Base-by-base conservation (phyloP, 306 rosid species). In the Cajanus cajan region DNA sequence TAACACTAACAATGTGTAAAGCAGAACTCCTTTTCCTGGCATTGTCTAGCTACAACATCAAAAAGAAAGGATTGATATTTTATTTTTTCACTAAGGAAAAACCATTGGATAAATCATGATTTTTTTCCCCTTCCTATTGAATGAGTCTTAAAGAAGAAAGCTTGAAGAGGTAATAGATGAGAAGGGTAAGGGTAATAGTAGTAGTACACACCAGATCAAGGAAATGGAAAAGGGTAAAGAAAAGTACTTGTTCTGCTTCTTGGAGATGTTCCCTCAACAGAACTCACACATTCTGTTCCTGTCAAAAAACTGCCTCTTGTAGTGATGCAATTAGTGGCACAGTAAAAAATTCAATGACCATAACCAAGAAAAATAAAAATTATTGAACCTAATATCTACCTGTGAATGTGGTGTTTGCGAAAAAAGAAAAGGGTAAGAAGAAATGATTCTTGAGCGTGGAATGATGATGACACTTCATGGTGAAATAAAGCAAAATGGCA, bases 401-500 rank as follows among this genome's bases (percentile, higher is more conserved):
- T 39, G 67, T 16, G 80, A 83, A 73, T 65, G 76, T 37, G 66
- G 4, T 21, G 39, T 71, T 76, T 76, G 55, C 34, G 64, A 64
- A 83, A 41, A 85, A 66, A 52, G 59, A 61, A 78, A 81, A 64
- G 68, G 81, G 78, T 34, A 74, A 77, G 87, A 77, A 77, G 93
- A 80, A 88, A 95, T 93, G 97, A 95, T 95, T 88, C 82, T 52
- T 82, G 78, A 79, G 89, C 86, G 91, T 86, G 94, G 90, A 90
- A 68, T 82, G 90, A 85, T 88, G 87, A 85, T 88, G 89, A 75
- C 84, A 79, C 66, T 82, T 67, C 79, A 83, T 82, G 87, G 86
- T 82, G 83, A 89, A 65, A 47, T 39, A 43, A 87, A 71, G 85
- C 45, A 79, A 83, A 78, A 55, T 55, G 39, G 74, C 5, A 71